Evolutionary conservation across 352 stramenopile species (phyloP), one percentile per base, ranked within the genome.

Genomic region (Globisporangium recalcitrans): DNA sequence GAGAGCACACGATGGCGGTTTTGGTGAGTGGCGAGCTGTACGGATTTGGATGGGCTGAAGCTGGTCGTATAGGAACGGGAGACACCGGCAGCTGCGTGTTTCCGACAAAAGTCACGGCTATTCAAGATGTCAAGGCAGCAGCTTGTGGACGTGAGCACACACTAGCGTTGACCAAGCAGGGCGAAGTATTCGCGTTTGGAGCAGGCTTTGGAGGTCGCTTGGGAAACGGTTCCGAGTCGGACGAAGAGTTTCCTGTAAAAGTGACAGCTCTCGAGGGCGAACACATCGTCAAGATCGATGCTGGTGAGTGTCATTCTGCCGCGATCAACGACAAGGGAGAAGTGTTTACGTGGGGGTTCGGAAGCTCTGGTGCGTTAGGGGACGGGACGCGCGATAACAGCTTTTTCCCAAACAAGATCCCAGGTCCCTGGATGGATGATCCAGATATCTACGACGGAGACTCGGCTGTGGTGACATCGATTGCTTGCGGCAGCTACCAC

Each of bases 321-420:
- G 87, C 81, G 4, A 58, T 95, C 40, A 88, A 65, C 34, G 58
- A 69, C 36, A 65, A 80, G 1, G 88, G 87, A 4, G 68, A 88
- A 10, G 71, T 96, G 11, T 96, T 85, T 38, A 95, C 85, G 16
- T 96, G 87, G 87, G 87, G 88, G 0, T 94, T 95, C 52, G 86
- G 88, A n/a, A 80, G 68, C 27, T 95, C 85, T 1, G 87, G 87
- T 1, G 86, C 88, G 14, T 63, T 96, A 8, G 88, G 88, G 5
- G 78, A 82, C 42, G 84, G 75, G 1, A 74, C 68, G 6, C 62
- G 73, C 57, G 82, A 93, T 2, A 92, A 92, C 53, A 70, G 66
- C 2, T 63, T 88, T 9, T 47, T 73, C 0, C 82, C 86, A 4
- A 68, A 42, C 22, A 65, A 65, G 9, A 64, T 93, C 3, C 44